phyloP scores from a whole-genome alignment of 257 asterid species.

The Vinca minor region DNA sequence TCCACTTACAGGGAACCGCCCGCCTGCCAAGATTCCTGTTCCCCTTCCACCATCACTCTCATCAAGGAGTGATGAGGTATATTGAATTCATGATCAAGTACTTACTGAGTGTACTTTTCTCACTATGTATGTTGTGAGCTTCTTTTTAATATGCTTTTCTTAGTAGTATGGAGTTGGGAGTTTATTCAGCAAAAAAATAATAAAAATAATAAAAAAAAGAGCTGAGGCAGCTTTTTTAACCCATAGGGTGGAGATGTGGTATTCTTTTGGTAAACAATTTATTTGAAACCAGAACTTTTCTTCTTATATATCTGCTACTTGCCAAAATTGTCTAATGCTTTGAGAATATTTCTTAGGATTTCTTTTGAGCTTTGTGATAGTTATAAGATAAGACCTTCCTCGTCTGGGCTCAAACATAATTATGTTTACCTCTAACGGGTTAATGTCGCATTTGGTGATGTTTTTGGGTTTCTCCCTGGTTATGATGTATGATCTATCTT shows the following conservation, averaged over 20 bases:
- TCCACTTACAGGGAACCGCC: constrained; percentile 61
- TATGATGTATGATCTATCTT: not conserved
- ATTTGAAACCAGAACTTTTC: not conserved
- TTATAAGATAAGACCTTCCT: no score
- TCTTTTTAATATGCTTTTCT: not conserved
- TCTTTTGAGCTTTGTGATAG: no score
- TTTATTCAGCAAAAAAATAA: no score
- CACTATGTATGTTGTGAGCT: not conserved
- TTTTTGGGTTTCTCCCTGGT: not conserved
- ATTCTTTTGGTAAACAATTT: no score
- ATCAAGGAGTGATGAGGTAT: constrained; percentile 68
- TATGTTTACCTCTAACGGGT: no score
- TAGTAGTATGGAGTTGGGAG: not conserved
- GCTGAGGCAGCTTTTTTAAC: no score
- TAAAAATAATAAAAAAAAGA: no score
- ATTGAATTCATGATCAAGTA: constrained; percentile 6
- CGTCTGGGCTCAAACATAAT: no score
- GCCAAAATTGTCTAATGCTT: not conserved
- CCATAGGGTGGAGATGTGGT: not conserved
- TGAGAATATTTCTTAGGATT: no score
- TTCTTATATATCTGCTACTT: not conserved
- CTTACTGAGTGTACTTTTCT: not conserved
- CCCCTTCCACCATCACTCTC: constrained; percentile 68
- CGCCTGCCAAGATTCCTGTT: constrained; percentile 91
- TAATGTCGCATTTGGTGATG: not conserved